Evolutionary conservation across 2,329 filamentous ascomycete species (phyloP), one percentile per base, ranked within the genome.

Genomic region (Diaporthe citrichinensis): DNA sequence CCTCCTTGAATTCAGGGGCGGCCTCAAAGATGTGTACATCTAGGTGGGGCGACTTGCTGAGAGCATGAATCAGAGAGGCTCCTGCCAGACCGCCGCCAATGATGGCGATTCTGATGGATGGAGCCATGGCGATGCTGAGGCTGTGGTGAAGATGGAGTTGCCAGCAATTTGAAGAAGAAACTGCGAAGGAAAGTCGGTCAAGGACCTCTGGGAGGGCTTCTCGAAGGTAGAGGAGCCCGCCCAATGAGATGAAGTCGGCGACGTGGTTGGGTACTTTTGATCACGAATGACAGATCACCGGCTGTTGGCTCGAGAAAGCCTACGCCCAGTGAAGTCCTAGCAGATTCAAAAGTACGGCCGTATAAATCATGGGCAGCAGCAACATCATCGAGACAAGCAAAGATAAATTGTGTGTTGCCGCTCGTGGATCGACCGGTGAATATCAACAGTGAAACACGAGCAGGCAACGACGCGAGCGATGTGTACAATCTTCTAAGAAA

Each of bases 31-130:
- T 68, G 28, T 74, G 73, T 9, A 72, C 58, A 28, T 75, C 57
- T 2, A 75, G 67, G 5, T 72, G 67, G 3, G 57, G 23, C 9
- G 55, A 28, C 14, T 62, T 8, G 17, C 72, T 28, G 3, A 75
- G 67, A 15, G 46, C 67, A 44, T 72, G 55, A 20, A 75, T 17
- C 14, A 75, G 7, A 71, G 74, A 77, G 5, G 78, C 78, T 10
- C 78, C 78, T 23, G 78, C 78, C 9, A 79, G 41, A 1, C 78
- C 78, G 25, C 78, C 78, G 15, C 78, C 78, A 9, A 58, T 55
- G 17, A 79, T 79, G 15, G 77, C 78, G 9, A 79, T 34, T 44
- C 78, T 53, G 59, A 79, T 78, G 4, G 77, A 49, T n/a, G 55
- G 17, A 39, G 71, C 44, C 76, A 78, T 78, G 51, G 34, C 15